These are phyloP conservation scores for Talaromyces stipitatus DNA, from an alignment of 495 filamentous ascomycete species.

Conservation along the genomic window DNA sequence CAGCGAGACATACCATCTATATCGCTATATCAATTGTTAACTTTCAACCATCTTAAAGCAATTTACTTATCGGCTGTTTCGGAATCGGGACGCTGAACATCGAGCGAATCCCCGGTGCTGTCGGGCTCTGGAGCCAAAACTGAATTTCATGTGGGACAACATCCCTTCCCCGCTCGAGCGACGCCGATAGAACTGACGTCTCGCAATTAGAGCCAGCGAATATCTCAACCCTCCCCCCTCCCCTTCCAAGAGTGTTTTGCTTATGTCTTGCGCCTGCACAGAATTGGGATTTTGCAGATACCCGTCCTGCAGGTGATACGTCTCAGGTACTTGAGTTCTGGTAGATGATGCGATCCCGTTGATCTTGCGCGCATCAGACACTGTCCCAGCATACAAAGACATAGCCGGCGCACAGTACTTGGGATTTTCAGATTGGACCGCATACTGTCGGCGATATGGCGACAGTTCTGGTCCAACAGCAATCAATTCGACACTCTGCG, in stretches of 20 bases:
- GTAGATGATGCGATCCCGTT: background rate
- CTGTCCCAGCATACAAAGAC: too few relatives aligned
- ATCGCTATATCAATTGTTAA: background rate
- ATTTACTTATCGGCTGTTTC: background rate
- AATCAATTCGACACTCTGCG: slow-evolving; percentile 32
- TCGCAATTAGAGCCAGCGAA: background rate
- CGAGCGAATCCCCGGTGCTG: background rate
- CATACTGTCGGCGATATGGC: slow-evolving; percentile 26
- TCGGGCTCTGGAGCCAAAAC: background rate
- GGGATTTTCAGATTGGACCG: too few relatives aligned
- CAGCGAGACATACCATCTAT: background rate
- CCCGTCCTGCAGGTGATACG: background rate
- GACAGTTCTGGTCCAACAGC: slow-evolving; percentile 43
- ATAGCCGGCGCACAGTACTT: too few relatives aligned
- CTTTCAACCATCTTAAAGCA: background rate
- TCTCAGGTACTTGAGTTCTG: background rate
- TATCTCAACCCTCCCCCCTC: background rate
- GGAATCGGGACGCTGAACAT: background rate
- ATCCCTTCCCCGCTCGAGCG: background rate
- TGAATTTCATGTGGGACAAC: background rate
- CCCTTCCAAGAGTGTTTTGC: too few relatives aligned
- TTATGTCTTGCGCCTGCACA: background rate
- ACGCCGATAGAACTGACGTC: background rate
- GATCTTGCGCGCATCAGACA: too few relatives aligned
- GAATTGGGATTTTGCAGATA: background rate